phyloP scores from a whole-genome alignment of 2,329 filamentous ascomycete species.

The Pseudocercospora cruenta region DNA sequence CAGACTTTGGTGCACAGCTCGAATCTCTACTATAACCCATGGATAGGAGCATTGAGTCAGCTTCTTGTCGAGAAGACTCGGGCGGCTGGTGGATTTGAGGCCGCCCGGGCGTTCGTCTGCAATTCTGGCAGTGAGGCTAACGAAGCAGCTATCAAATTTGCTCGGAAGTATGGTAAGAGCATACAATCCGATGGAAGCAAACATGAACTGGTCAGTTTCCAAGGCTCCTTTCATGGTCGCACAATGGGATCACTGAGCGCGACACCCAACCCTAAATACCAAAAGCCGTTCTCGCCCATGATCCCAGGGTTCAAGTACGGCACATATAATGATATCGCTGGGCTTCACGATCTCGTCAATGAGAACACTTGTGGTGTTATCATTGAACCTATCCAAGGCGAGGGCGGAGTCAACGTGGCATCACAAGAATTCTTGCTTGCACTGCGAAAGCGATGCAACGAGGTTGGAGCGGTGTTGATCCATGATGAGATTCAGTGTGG shows the following conservation, averaged over 20 bases:
- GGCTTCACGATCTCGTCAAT: conserved; percentile 73
- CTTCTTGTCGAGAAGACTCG: conserved; percentile 80
- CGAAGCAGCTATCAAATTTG: conserved; percentile 96
- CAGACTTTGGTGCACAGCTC: conserved; percentile 85
- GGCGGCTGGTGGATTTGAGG: conserved; percentile 78
- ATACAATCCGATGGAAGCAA: conserved; percentile 56
- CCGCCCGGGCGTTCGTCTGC: conserved; percentile 82
- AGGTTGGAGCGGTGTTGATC: conserved; percentile 85
- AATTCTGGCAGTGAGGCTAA: conserved; percentile 98
- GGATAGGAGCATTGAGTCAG: conserved; percentile 88
- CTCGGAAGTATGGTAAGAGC: conserved; percentile 81
- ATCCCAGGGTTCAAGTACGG: conserved; percentile 89
- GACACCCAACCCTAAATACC: conserved; percentile 97
- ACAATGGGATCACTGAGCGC: conserved; percentile 96
- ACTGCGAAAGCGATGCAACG: conserved; percentile 80
- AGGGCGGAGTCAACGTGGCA: conserved; percentile 87
- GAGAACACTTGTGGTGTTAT: conserved; percentile 91
- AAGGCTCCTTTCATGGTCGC: conserved; percentile 90
- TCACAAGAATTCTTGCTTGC: conserved; percentile 80
- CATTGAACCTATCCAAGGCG: conserved; percentile 95
- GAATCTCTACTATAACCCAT: conserved; percentile 96
- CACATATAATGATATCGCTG: conserved; percentile 78
- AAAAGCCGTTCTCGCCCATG: conserved; percentile 93
- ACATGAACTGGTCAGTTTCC: conserved; percentile 85
- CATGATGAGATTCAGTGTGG: conserved; percentile 99